Base-by-base conservation (phyloP, 2,329 filamentous ascomycete species). In the Aspergillus clavatus region DNA sequence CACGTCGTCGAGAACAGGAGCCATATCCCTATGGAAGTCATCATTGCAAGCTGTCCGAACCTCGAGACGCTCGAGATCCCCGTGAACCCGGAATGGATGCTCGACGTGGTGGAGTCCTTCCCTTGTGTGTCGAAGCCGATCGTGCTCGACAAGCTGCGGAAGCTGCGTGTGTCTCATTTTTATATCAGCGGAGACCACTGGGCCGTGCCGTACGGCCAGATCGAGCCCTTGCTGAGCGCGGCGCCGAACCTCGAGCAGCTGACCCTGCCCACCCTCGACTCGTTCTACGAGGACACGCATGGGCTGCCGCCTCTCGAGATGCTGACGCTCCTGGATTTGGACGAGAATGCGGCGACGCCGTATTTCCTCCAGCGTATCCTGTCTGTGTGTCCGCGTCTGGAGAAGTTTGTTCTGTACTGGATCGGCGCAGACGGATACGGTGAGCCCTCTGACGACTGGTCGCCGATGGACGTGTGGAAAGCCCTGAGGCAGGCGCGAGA, bases 291-390 rank as follows among this genome's bases (percentile, higher is more conserved):
- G 19, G 41, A 11, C 10, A 2, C 11, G 3, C 11, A 11, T 3
- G 41, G 21, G 23, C 19, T 43, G 7, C 41, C 41, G n/a, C 11
- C 7, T 12, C 7, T 43, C 2, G 19, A 43, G 14, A 38, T 26
- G 11, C 6, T 44, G n/a, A 16, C 22, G 18, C n/a, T 26, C 2
- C 36, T 73, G 53, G 51, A 61, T 41, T 40, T 58, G 5, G 59
- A 61, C 14, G 60, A 62, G 35, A 69, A 69, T 37, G 14, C 42
- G 7, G 29, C 42, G 26, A 12, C 33, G 11, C n/a, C 16, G 24
- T 44, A 38, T 19, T 39, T 44, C n/a, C n/a, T 44, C 8, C 12
- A 12, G 3, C 24, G 33, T n/a, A 10, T 10, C n/a, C 3, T 44
- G 2, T n/a, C 28, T 11, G n/a, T 19, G 21, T 41, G 38, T 12